Percentiles rank a stretch among this genome's conserved stretches.
Evolutionary conservation across 2,329 filamentous ascomycete species (phyloP).

Genomic region (Penicillium sp.): DNA sequence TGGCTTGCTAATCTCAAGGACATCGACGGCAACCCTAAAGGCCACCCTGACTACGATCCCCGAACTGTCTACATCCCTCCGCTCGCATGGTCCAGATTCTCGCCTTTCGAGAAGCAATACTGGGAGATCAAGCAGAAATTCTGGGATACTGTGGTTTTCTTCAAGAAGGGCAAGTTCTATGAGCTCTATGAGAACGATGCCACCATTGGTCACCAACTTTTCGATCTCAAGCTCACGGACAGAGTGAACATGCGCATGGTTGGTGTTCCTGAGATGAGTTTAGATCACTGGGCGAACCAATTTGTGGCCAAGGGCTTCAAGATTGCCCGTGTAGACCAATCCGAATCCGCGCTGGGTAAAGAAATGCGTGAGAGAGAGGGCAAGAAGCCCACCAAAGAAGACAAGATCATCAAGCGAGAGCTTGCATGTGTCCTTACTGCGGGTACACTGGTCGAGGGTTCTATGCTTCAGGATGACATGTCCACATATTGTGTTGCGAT

Average conservation of each 20-base stretch:
- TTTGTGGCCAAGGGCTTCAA: conserved; percentile 98
- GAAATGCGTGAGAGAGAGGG: conserved; percentile 93
- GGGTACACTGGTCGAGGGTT: conserved; percentile 89
- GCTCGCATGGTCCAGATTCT: conserved; percentile 75
- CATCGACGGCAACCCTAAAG: conserved; percentile 74
- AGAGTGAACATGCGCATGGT: conserved; percentile 99
- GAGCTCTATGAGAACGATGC: conserved; percentile 98
- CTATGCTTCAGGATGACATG: conserved; percentile 98
- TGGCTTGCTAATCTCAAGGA: conserved; percentile 88
- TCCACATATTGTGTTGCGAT: conserved; percentile 94
- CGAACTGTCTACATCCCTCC: conserved; percentile 89
- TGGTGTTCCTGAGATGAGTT: conserved; percentile 88
- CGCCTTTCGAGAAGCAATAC: conserved; percentile 95
- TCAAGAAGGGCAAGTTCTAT: conserved; percentile 99
- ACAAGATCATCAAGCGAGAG: conserved; percentile 91
- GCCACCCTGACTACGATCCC: conserved; percentile 86
- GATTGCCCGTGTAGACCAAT: conserved; percentile 93
- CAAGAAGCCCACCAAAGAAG: conserved; percentile 63
- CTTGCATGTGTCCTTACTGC: conserved; percentile 86
- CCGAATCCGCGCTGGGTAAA: conserved; percentile 91
- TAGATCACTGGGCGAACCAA: conserved; percentile 97
- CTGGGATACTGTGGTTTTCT: conserved; percentile 97
- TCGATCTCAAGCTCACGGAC: conserved; percentile 96
- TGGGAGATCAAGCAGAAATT: conserved; percentile 99
- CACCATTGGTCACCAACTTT: conserved; percentile 91